phyloP scores from a whole-genome alignment of 305 asterid genomes.

The Euphrasia arctica region DNA sequence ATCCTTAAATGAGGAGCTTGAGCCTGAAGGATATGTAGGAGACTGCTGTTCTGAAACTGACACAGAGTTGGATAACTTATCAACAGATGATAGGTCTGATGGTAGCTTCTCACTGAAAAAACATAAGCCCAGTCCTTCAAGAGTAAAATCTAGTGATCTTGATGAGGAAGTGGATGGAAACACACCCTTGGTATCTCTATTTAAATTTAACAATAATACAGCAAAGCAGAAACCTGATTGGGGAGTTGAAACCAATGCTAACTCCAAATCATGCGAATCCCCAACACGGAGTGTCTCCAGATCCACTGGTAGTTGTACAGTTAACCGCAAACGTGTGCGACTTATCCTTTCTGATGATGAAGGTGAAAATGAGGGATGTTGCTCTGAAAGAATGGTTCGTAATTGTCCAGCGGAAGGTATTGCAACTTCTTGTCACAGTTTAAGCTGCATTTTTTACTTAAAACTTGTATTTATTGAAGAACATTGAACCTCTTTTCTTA shows the following conservation, averaged over 20 bases:
- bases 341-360: slow-evolving; percentile 86
- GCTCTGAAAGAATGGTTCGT: slow-evolving; percentile 36
- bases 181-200: slow-evolving; percentile 51
- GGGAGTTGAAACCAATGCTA: slow-evolving; percentile 32
- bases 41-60: slow-evolving; percentile 82
- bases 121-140: slow-evolving; percentile 30
- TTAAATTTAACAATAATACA: slow-evolving; percentile 36
- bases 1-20: slow-evolving; percentile 38
- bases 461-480: slow-evolving; percentile 18
- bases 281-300: slow-evolving; percentile 44
- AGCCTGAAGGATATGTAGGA: slow-evolving; percentile 37
- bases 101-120: slow-evolving; percentile 44
- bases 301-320: slow-evolving; percentile 52
- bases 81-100: slow-evolving; percentile 50
- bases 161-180: slow-evolving; percentile 48
- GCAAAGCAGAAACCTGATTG: slow-evolving; percentile 36
- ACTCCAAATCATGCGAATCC: slow-evolving; percentile 42
- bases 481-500: slow-evolving; percentile 32
- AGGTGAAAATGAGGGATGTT: slow-evolving; percentile 44
- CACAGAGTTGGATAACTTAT: slow-evolving; percentile 54
- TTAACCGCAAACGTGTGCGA: slow-evolving; percentile 70
- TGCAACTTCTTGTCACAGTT: slow-evolving; percentile 77
- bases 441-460: slow-evolving; percentile 40
- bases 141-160: slow-evolving; percentile 36
- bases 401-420: slow-evolving; percentile 51